Base-by-base conservation (phyloP, 768 basidiomycete species). In the Suillus hirtellus region DNA sequence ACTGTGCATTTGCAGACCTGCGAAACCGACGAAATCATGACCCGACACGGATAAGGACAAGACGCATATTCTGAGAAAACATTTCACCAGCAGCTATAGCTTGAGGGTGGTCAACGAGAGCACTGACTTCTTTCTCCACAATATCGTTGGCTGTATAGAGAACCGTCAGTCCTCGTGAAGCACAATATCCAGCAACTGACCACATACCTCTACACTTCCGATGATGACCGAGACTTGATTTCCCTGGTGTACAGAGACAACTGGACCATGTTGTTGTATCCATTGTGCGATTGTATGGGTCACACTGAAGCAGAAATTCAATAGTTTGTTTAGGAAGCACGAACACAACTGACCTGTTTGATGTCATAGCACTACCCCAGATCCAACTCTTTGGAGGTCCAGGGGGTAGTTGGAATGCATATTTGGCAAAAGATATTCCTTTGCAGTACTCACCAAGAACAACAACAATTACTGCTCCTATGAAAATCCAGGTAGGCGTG, bases 121-220 rank as follows among this genome's bases (percentile, higher is more conserved):
- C 66, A 1, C 81, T 81, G 2, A 84, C 84, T 67, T 85, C 82
- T 61, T 81, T 81, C 70, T 86, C 85, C 82, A 86, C 81, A 56
- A 86, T 80, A 5, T 85, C 83, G 1, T 83, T 76, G 0, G 85
- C 83, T 11, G 82, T 82, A 65, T 84, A 62, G 8, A 43, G 24
- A 11, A 4, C n/a, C 35, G n/a, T 54, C 7, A 12, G 12, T 35
- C 35, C 12, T 21, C 12, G 35, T 7, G 35, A 54, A 76, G 50
- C 79, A 67, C 27, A 3, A 21, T 63, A 17, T 21, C 4, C 8
- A 62, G 59, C 15, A 65, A 54, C 19, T 46, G 44, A 61, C 17
- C 53, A 8, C 71, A 8, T 60, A 68, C 70, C 14, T 71, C 64
- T 62, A 67, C 60, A n/a, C 63, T 61, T 3, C 70, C 70, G 37